Conservation (phyloP, 2,329 filamentous ascomycete species). For the Rhynchosporium graminicola region DNA sequence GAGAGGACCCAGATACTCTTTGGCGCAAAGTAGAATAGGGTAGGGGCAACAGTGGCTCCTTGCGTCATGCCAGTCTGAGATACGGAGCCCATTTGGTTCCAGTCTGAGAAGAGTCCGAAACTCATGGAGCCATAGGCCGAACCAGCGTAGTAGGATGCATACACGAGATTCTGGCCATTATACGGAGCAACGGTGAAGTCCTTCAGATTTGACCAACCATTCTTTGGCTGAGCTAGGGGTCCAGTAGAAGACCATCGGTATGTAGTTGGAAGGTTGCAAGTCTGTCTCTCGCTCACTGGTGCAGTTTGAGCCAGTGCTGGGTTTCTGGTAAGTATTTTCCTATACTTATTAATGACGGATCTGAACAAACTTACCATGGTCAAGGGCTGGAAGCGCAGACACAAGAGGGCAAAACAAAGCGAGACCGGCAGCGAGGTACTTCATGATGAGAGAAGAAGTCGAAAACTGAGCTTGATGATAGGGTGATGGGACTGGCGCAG, state of each 20-base stretch:
- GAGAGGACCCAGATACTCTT: slow-evolving; percentile 65
- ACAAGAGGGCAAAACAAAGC: no score
- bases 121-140: slow-evolving; percentile 57
- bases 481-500: no score
- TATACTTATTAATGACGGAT: no score
- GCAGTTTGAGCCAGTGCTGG: no score
- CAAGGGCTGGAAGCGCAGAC: no score
- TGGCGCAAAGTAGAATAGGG: slow-evolving; percentile 62
- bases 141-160: slow-evolving; percentile 46
- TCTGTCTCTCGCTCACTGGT: background rate
- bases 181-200: slow-evolving; percentile 60
- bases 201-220: slow-evolving; percentile 59
- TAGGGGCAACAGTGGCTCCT: slow-evolving; percentile 54
- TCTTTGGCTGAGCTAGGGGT: slow-evolving; percentile 52
- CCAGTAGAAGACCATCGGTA: slow-evolving; percentile 57
- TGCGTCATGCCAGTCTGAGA: slow-evolving; percentile 53
- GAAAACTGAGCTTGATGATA: no score
- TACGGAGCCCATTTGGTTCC: slow-evolving; percentile 52
- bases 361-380: no score
- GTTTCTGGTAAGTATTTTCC: no score
- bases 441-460: no score
- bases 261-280: slow-evolving; percentile 54
- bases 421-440: no score
- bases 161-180: slow-evolving; percentile 59
- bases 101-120: slow-evolving; percentile 57